Conservation (phyloP, 1,284 basidiomycete genomes). For the Melampsora americana region DNA sequence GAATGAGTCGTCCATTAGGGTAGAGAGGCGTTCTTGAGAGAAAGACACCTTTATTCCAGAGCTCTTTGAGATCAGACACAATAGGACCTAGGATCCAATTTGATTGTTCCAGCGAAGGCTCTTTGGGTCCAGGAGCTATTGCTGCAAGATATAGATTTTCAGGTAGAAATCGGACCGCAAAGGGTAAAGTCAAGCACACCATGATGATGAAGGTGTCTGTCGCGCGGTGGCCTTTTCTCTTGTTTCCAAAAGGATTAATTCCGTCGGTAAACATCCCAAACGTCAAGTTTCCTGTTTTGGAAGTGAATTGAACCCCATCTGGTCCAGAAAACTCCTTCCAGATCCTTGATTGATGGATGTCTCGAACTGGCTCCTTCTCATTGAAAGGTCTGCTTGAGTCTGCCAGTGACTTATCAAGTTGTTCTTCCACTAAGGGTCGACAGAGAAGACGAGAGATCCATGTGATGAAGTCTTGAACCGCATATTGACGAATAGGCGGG, state of each 20-base stretch:
- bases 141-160: constrained; percentile 48
- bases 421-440: constrained; percentile 7
- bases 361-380: background rate
- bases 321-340: constrained; percentile 16
- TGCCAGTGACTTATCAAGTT: background rate
- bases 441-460: constrained; percentile 21
- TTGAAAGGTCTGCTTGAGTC: background rate
- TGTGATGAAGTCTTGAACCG: background rate
- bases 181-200: constrained; percentile 41
- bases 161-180: constrained; percentile 42
- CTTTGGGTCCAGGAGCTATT: constrained; percentile 56
- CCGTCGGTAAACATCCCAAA: constrained; percentile 35
- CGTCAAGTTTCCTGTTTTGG: background rate
- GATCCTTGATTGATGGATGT: constrained; percentile 5
- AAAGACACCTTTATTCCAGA: constrained; percentile 52
- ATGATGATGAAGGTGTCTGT: constrained; percentile 23
- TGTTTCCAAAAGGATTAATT: constrained; percentile 28
- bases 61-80: constrained; percentile 50
- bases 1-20: background rate
- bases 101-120: constrained; percentile 53
- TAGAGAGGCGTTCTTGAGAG: constrained; percentile 1
- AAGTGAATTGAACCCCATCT: background rate
- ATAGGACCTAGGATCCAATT: constrained; percentile 53
- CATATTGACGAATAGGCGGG: background rate
- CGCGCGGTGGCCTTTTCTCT: background rate